Evolutionary conservation across 2,329 filamentous ascomycete genomes (phyloP), one percentile per base, ranked within the genome.

Genomic region (Trichophaea hybrida): DNA sequence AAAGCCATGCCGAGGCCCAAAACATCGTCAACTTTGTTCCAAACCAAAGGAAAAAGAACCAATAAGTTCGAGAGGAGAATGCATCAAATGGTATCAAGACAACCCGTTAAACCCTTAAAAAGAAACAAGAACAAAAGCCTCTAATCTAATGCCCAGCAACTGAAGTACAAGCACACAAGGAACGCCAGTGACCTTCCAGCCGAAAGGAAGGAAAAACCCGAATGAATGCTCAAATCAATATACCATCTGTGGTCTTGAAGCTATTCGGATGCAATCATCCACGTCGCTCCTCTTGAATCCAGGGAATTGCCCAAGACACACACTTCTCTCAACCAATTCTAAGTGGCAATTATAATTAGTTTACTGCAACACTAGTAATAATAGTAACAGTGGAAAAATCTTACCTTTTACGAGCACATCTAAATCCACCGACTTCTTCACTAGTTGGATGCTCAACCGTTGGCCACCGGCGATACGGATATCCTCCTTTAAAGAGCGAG

Each of bases 241-340:
- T 10, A 43, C 38, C n/a, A 15, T 15, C n/a, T 10, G 8, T 12
- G 12, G 50, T 32, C 34, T 10, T 24, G 53, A 44, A 5, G 53
- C 53, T 12, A 55, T 40, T n/a, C 10, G 8, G 5, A 55, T 32
- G 32, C 37, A 43, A 32, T 43, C 58, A 17, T 65, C 64, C 24
- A 64, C 61, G 53, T 65, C 62, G n/a, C 43, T 55, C 46, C 53
- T 60, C 46, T 58, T 64, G 34, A 65, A 64, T 15, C 60, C 64
- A 7, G 64, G 64, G 24, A 55, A 61, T 37, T 55, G 53, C 13
- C 64, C 64, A 12, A 65, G 57, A 59, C 64, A 65, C 37, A 65
- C 53, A 8, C 48, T 57, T 7, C 51, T 44, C 32, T 51, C 40
- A 24, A 64, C 33, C 49, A 65, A 56, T 46, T 63, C 64, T 65